Evolutionary conservation across 371 early-diverging fungal species (phyloP).

Genomic region (Rozella allomycis): DNA sequence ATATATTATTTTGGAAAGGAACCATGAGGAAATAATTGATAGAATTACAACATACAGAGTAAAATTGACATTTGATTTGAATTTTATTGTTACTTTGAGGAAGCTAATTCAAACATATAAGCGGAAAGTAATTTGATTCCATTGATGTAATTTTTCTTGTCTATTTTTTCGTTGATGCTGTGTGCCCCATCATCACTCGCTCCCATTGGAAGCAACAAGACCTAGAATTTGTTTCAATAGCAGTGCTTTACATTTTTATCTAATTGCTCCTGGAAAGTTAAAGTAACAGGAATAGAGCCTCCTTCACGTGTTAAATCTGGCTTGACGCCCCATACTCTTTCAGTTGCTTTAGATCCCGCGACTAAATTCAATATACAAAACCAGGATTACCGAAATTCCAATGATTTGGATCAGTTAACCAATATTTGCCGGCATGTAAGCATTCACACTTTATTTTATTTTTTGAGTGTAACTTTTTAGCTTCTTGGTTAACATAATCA

Average conservation of each 20-base stretch:
- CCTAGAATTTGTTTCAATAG: conserved; percentile 6
- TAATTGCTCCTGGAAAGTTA: conserved; percentile 85
- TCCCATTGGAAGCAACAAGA: conserved; percentile 80
- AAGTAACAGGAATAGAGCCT: conserved; percentile 85
- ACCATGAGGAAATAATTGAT: too few relatives aligned
- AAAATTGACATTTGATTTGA: too few relatives aligned
- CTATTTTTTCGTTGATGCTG: conserved; percentile 89
- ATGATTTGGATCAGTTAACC: conserved; percentile 75
- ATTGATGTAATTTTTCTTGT: conserved; percentile 14
- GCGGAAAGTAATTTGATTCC: neutral
- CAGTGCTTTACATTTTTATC: conserved; percentile 35
- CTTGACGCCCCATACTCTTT: conserved; percentile 60
- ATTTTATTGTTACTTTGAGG: too few relatives aligned
- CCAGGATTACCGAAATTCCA: conserved; percentile 52
- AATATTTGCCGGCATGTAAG: conserved; percentile 68
- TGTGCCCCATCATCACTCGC: conserved; percentile 76
- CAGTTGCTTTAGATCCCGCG: conserved; percentile 67
- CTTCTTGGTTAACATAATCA: conserved; percentile 49
- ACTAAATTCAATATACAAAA: conserved; percentile 13
- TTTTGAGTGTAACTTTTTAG: conserved; percentile 66
- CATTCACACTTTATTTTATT: conserved; percentile 48
- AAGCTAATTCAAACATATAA: neutral
- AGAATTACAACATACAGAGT: too few relatives aligned
- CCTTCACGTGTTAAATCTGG: conserved; percentile 94
- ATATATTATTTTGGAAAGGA: too few relatives aligned